These are phyloP conservation scores for Ogataea pini DNA, from an alignment of 805 yeast genomes.

Conservation along the genomic window DNA sequence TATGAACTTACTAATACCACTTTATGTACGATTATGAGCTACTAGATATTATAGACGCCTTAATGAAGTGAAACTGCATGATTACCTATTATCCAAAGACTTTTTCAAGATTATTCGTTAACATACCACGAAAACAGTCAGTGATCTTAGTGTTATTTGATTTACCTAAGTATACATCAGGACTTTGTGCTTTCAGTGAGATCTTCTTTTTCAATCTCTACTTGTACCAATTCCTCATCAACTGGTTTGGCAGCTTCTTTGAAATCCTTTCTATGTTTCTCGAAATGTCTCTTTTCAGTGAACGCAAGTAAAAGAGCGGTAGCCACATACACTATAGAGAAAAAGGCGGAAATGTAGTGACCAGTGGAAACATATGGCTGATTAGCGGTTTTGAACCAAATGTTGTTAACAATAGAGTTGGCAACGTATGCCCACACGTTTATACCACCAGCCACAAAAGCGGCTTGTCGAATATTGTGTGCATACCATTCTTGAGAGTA, in stretches of 20 bases:
- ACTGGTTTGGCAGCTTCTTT: not conserved
- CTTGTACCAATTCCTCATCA: not conserved
- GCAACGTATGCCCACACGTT: slow-evolving; percentile 24
- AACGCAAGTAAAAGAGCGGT: slow-evolving; percentile 12
- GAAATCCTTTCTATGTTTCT: not conserved
- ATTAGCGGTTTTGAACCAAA: slow-evolving; percentile 21
- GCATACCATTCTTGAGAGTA: slow-evolving; percentile 23
- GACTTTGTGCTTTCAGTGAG: no score
- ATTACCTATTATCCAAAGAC: no score
- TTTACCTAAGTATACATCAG: no score
- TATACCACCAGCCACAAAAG: slow-evolving; percentile 25
- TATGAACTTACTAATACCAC: no score
- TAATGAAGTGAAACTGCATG: no score
- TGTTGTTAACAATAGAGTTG: slow-evolving; percentile 21
- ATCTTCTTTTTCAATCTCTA: not conserved
- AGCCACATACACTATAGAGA: slow-evolving; percentile 13
- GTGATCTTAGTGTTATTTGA: no score
- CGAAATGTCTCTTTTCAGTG: slow-evolving; percentile 14
- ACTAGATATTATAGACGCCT: no score
- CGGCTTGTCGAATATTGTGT: slow-evolving; percentile 16
- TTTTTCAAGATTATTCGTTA: no score
- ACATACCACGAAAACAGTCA: no score
- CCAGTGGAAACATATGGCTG: slow-evolving; percentile 22
- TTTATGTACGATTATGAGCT: no score
- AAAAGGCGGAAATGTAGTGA: slow-evolving; percentile 26